phyloP scores from a whole-genome alignment of 106 monocot species.

The Platanthera zijinensis region DNA sequence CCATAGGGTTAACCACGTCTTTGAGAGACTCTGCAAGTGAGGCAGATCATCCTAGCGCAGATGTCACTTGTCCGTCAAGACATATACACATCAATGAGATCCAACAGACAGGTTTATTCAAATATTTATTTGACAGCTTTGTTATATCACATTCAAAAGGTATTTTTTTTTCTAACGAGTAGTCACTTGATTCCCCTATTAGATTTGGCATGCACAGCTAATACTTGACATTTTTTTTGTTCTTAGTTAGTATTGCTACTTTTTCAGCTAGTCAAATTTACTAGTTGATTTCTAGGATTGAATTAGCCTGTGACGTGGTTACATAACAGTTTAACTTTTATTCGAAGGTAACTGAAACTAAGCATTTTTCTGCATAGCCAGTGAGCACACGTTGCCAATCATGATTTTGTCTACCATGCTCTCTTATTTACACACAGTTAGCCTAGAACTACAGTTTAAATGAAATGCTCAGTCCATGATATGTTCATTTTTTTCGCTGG shows the following conservation, averaged over 20 bases:
- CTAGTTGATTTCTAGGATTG: neutral
- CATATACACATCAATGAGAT: no score
- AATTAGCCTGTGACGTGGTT: neutral
- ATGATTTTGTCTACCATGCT: neutral
- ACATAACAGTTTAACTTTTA: no score
- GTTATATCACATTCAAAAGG: neutral
- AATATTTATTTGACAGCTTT: neutral
- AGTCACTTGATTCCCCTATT: neutral
- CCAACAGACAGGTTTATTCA: no score
- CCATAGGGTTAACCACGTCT: no score
- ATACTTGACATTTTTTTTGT: neutral
- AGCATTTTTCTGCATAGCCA: neutral
- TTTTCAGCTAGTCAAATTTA: neutral
- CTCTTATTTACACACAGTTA: neutral
- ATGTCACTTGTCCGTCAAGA: no score
- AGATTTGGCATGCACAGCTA: neutral
- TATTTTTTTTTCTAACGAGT: neutral
- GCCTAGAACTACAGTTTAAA: neutral
- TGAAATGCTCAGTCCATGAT: neutral
- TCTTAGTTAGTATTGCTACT: neutral
- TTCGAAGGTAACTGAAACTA: neutral
- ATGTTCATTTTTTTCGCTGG: neutral
- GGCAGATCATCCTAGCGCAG: no score
- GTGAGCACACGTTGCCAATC: neutral
- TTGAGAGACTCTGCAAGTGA: no score